phyloP scores from a whole-genome alignment of 2,329 filamentous ascomycete species.

The Colletotrichum sp. region DNA sequence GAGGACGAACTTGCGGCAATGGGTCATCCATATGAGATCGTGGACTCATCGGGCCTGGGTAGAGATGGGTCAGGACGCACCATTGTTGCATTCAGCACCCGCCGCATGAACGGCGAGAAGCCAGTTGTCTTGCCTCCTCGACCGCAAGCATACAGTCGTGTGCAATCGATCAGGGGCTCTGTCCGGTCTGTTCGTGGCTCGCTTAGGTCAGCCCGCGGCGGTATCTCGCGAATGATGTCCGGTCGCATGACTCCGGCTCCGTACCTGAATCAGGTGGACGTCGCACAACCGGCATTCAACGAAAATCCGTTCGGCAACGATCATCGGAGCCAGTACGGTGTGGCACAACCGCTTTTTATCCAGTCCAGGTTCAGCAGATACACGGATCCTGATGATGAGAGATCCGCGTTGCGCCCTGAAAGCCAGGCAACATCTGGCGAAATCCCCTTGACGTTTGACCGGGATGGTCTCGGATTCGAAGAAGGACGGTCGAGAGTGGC shows the following conservation, averaged over 20 bases:
- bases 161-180: conserved; percentile 3
- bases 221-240: conserved; percentile 3
- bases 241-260: background rate
- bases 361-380: conserved; percentile 15
- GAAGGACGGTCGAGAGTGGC: background rate
- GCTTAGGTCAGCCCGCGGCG: background rate
- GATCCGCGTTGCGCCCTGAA: background rate
- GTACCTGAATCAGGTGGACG: background rate
- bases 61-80: conserved; percentile 10
- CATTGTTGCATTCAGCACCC: conserved; percentile 13
- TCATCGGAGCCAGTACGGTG: background rate
- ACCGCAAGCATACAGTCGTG: conserved; percentile 4
- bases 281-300: background rate
- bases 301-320: background rate
- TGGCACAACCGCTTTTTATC: conserved; percentile 5
- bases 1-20: conserved; percentile 4
- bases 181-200: conserved; percentile 11
- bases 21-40: conserved; percentile 13
- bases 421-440: conserved; percentile 12
- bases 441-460: conserved; percentile 6
- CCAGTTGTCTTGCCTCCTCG: background rate
- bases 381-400: conserved; percentile 5
- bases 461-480: background rate
- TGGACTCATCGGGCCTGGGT: conserved; percentile 11
- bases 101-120: background rate